These are phyloP conservation scores for Populus tomentosa DNA, from an alignment of 441 rosid species.

Conservation along the genomic window DNA sequence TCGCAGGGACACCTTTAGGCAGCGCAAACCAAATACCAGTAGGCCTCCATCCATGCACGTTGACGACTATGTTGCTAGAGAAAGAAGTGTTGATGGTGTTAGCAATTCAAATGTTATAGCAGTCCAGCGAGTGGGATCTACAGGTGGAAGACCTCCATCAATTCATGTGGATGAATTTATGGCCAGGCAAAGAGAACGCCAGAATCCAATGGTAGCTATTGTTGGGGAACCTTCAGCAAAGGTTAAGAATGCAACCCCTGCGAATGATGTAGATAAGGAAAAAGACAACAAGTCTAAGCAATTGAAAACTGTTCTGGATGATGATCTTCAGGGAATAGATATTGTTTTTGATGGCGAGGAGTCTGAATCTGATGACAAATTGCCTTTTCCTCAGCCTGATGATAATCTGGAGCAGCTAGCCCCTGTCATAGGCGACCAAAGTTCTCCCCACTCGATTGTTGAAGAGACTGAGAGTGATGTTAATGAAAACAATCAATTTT, in stretches of 20 bases:
- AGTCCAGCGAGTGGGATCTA: constrained; percentile 71
- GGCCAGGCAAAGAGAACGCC: constrained; percentile 97
- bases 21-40: constrained; percentile 96
- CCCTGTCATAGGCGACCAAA: constrained; percentile 66
- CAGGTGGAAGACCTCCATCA: constrained; percentile 98
- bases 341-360: constrained; percentile 97
- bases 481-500: constrained; percentile 66
- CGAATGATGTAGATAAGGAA: constrained; percentile 44
- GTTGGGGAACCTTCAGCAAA: constrained; percentile 66
- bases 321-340: constrained; percentile 93
- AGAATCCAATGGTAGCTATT: constrained; percentile 53
- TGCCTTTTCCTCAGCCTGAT: constrained; percentile 90
- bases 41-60: constrained; percentile 99
- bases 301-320: constrained; percentile 80
- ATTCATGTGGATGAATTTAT: constrained; percentile 98
- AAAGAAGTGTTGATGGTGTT: constrained; percentile 75
- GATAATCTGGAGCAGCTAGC: constrained; percentile 79
- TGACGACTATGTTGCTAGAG: constrained; percentile 98
- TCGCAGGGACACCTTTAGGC: constrained; percentile 87
- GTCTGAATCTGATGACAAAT: constrained; percentile 84
- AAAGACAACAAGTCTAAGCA: constrained; percentile 65
- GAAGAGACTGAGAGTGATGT: constrained; percentile 92
- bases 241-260: constrained; percentile 50
- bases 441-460: constrained; percentile 86
- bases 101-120: constrained; percentile 79